These are phyloP conservation scores for Komagataea norvegica DNA, from an alignment of 1,139 yeast species.

Conservation along the genomic window DNA sequence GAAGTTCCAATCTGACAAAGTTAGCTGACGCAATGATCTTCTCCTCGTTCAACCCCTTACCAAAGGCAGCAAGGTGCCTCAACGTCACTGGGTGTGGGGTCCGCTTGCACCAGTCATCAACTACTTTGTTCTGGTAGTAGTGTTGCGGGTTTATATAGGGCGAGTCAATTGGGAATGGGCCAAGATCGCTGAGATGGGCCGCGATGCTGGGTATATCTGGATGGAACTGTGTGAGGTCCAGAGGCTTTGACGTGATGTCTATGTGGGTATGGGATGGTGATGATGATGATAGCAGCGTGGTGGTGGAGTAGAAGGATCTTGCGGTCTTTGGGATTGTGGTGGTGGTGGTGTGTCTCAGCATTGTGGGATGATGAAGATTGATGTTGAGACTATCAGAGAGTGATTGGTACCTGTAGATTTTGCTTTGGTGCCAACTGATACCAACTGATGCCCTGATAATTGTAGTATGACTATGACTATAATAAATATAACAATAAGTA, in stretches of 20 bases:
- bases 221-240: slow-evolving; percentile 24
- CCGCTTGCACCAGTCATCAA: slow-evolving; percentile 60
- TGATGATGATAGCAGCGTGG: too few species aligned
- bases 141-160: slow-evolving; percentile 48
- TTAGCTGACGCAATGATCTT: slow-evolving; percentile 80
- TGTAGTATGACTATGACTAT: too few species aligned
- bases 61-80: slow-evolving; percentile 84
- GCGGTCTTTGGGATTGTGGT: too few species aligned
- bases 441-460: too few species aligned
- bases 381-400: too few species aligned
- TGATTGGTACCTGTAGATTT: too few species aligned
- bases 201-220: slow-evolving; percentile 23
- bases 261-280: too few species aligned
- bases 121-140: slow-evolving; percentile 76
- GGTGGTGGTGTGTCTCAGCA: too few species aligned
- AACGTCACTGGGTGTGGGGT: slow-evolving; percentile 86
- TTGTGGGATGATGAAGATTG: too few species aligned
- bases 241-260: slow-evolving; percentile 14
- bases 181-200: slow-evolving; percentile 24
- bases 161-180: slow-evolving; percentile 28
- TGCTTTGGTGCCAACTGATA: too few species aligned
- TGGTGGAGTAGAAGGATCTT: too few species aligned
- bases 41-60: slow-evolving; percentile 66
- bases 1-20: slow-evolving; percentile 80
- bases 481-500: too few species aligned